Percentiles rank a stretch among this genome's conserved stretches.
Conservation (phyloP, 1,284 basidiomycete genomes). For the Sanghuangporus weigelae region DNA sequence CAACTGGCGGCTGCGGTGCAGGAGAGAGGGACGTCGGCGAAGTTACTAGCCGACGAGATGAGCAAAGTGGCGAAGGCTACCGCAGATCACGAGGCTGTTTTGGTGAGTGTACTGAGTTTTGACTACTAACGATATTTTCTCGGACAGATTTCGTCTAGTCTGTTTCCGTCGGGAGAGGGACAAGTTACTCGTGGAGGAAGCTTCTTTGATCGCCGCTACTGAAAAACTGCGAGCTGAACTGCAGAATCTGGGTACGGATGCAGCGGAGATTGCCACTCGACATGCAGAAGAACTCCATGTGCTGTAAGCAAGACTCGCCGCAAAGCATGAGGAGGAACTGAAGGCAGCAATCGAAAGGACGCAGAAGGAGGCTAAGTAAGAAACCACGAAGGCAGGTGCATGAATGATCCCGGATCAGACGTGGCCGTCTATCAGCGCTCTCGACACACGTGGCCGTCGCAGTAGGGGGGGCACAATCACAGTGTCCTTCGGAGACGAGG, state of each 20-base stretch:
- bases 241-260: conserved; percentile 21
- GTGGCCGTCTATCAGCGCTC: conserved; percentile 49
- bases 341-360: conserved; percentile 30
- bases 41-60: conserved; percentile 38
- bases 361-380: conserved; percentile 40
- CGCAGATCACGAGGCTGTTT: conserved; percentile 34
- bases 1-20: conserved; percentile 36
- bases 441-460: conserved; percentile 30
- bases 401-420: conserved; percentile 31
- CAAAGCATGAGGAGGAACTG: conserved; percentile 52
- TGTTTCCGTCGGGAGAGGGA: conserved; percentile 55
- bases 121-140: neutral
- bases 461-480: conserved; percentile 35
- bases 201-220: conserved; percentile 47
- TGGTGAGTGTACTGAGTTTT: conserved; percentile 35
- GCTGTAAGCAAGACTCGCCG: conserved; percentile 46
- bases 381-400: conserved; percentile 40
- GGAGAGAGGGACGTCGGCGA: conserved; percentile 41
- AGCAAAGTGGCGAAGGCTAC: conserved; percentile 35
- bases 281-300: conserved; percentile 56
- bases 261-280: conserved; percentile 40
- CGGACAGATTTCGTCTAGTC: conserved; percentile 36
- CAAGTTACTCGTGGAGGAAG: conserved; percentile 53
- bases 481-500: conserved; percentile 43
- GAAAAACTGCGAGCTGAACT: conserved; percentile 43